A percentile compares a stretch with the other conserved stretches of the same genome.
Evolutionary conservation across 192 early-diverging fungal genomes (phyloP).

Genomic region (Linnemannia zychae): DNA sequence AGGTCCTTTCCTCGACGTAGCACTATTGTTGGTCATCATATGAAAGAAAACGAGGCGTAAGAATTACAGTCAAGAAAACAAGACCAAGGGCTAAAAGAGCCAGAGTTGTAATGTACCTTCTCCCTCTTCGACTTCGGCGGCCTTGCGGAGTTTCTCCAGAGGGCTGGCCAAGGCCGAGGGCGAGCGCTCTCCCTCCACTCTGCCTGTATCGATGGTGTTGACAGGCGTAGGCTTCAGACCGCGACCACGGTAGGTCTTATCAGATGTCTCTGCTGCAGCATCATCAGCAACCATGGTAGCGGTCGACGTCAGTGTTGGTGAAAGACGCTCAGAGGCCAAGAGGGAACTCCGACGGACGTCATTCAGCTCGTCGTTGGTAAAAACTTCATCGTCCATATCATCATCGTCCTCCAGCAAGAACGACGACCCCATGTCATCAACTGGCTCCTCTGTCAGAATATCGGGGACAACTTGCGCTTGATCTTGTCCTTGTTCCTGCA

Average conservation of each 20-base stretch:
- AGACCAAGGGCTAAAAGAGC: too few relatives aligned
- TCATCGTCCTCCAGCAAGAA: slow-evolving; percentile 53
- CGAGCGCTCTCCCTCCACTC: slow-evolving; percentile 24
- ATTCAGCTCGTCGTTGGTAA: slow-evolving; percentile 42
- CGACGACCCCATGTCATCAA: slow-evolving; percentile 14
- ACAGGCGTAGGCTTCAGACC: slow-evolving; percentile 32
- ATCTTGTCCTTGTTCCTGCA: background rate
- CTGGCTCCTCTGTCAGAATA: slow-evolving; percentile 26
- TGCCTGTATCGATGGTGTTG: background rate
- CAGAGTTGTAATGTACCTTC: slow-evolving; percentile 44
- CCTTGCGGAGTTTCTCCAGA: slow-evolving; percentile 45
- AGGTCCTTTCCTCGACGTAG: slow-evolving; percentile 48
- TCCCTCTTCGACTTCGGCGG: slow-evolving; percentile 48
- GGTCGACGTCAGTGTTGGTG: background rate
- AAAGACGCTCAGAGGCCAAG: slow-evolving; percentile 5
- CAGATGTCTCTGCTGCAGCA: background rate
- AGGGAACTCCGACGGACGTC: slow-evolving; percentile 39
- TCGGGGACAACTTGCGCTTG: slow-evolving; percentile 19
- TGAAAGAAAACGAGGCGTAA: background rate
- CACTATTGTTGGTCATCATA: background rate
- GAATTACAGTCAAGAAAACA: background rate
- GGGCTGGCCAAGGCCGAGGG: slow-evolving; percentile 40
- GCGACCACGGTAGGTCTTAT: slow-evolving; percentile 8
- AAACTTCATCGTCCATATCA: slow-evolving; percentile 50
- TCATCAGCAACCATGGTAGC: background rate